A percentile compares a stretch with the other conserved stretches of the same genome.
phyloP scores from a whole-genome alignment of 108 stramenopile genomes.

The Skeletonema potamos region DNA sequence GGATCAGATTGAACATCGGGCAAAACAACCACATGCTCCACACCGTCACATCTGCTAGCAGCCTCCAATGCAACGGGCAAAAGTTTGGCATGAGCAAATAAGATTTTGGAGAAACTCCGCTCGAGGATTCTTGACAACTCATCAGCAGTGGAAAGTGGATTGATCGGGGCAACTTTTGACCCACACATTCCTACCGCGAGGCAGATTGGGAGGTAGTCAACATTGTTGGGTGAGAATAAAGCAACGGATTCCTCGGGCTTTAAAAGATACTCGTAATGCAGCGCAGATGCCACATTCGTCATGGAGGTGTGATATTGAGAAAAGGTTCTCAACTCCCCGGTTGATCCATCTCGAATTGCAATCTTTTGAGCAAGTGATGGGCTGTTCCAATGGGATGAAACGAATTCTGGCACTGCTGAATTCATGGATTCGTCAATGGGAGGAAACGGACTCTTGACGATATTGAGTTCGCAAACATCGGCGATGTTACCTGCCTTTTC shows the following conservation, averaged over 20 bases:
- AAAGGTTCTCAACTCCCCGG: conserved; percentile 73
- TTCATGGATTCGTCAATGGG: conserved; percentile 45
- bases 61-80: conserved; percentile 76
- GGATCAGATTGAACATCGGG: conserved; percentile 55
- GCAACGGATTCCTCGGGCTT: conserved; percentile 63
- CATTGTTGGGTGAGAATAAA: conserved; percentile 86
- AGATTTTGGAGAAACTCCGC: conserved; percentile 57
- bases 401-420: conserved; percentile 60
- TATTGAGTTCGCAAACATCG: conserved; percentile 34
- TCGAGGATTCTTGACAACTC: conserved; percentile 71
- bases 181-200: conserved; percentile 76
- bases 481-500: conserved; percentile 17
- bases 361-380: conserved; percentile 43
- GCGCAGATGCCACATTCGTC: conserved; percentile 38
- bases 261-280: conserved; percentile 50
- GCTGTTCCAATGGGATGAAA: conserved; percentile 54
- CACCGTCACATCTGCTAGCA: conserved; percentile 33
- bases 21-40: conserved; percentile 72
- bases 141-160: conserved; percentile 72
- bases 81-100: conserved; percentile 67
- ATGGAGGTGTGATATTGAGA: conserved; percentile 57
- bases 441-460: conserved; percentile 59
- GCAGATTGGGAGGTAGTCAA: conserved; percentile 79
- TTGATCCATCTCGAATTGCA: conserved; percentile 77
- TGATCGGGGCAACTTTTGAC: conserved; percentile 82